phyloP scores from a whole-genome alignment of 2,329 filamentous ascomycete genomes.

The Macrophomina pseudophaseolina region DNA sequence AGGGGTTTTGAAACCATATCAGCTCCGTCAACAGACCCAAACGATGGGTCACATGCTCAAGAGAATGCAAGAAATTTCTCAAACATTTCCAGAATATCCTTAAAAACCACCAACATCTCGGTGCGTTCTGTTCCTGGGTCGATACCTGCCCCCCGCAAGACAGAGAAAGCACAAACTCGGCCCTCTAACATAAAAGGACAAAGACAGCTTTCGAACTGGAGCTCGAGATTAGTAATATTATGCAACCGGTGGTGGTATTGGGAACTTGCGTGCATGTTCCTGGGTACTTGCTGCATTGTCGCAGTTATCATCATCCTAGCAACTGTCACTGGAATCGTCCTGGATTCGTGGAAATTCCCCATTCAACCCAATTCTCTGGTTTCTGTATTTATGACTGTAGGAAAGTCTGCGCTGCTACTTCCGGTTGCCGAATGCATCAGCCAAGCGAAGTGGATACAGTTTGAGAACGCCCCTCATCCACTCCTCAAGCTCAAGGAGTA shows the following conservation, averaged over 20 bases:
- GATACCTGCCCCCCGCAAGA: too few species aligned
- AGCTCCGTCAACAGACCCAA: too few species aligned
- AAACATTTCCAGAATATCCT: too few species aligned
- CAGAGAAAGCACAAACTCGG: too few species aligned
- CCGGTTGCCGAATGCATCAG: neutral
- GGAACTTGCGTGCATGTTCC: neutral
- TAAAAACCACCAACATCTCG: too few species aligned
- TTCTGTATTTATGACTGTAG: slow-evolving; percentile 1
- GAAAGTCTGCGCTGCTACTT: neutral
- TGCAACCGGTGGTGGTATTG: neutral
- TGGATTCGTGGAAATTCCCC: neutral
- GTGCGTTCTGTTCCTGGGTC: too few species aligned
- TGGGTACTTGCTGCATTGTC: neutral
- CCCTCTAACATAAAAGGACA: too few species aligned
- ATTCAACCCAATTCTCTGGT: neutral
- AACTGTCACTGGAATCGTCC: neutral
- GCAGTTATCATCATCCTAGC: neutral
- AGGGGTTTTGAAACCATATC: too few species aligned
- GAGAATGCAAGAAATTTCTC: too few species aligned
- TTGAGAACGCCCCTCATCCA: neutral
- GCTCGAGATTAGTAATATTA: too few species aligned
- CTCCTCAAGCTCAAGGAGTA: neutral
- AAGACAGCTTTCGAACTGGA: too few species aligned
- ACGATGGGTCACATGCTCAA: too few species aligned
- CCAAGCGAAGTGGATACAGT: neutral